These are phyloP conservation scores for Dendrostoma leiphaemia DNA, from an alignment of 2,329 filamentous ascomycete species.

Conservation along the genomic window DNA sequence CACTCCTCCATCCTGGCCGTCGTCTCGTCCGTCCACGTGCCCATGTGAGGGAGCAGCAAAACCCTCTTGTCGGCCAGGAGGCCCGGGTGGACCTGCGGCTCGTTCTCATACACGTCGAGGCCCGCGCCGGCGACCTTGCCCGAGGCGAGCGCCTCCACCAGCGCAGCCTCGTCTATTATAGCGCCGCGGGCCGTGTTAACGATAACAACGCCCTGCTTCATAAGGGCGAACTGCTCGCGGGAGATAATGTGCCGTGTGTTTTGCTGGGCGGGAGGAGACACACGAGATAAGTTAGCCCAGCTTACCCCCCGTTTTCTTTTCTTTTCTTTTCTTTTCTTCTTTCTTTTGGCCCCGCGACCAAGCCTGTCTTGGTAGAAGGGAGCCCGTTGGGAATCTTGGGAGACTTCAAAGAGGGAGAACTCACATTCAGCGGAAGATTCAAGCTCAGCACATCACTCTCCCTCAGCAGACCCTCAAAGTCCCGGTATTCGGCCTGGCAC, in stretches of 20 bases:
- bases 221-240: conserved; percentile 65
- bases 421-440: conserved; percentile 78
- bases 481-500: conserved; percentile 62
- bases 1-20: conserved; percentile 71
- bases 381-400: no score
- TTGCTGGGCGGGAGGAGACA: conserved; percentile 34
- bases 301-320: neutral
- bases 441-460: conserved; percentile 75
- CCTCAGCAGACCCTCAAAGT: conserved; percentile 69
- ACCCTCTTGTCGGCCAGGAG: conserved; percentile 69
- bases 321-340: neutral
- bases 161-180: conserved; percentile 76
- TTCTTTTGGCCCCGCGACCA: no score
- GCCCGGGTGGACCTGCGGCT: conserved; percentile 73
- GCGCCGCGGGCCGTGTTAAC: conserved; percentile 83
- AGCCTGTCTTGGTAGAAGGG: no score
- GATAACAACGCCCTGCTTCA: conserved; percentile 76
- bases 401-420: conserved; percentile 33
- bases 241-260: conserved; percentile 76
- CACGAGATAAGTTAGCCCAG: no score
- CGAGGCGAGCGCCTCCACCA: conserved; percentile 68
- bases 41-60: conserved; percentile 81
- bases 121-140: conserved; percentile 71
- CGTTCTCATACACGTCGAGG: conserved; percentile 80
- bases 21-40: conserved; percentile 73